Base-by-base conservation (phyloP, 495 filamentous ascomycete genomes). In the Penicillium steckii region DNA sequence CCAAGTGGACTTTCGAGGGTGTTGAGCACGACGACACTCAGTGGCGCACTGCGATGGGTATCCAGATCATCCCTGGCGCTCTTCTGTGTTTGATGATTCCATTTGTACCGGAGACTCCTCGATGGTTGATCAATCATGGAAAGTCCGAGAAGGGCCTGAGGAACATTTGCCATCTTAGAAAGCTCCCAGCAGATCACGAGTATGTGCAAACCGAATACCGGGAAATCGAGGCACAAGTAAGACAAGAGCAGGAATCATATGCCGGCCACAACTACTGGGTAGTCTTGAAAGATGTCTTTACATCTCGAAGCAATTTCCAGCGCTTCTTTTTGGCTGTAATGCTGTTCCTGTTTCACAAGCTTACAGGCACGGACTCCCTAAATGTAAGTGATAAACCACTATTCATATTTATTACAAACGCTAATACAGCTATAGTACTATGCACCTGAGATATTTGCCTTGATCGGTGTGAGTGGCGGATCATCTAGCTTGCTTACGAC, bases 51-150 rank as follows among this genome's bases (percentile, higher is more conserved):
- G 68, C 72, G 4, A 62, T 75, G 54, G 68, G 62, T 8, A 58
- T 75, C 12, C 84, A 87, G 50, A 73, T 87, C 0, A 59, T 69
- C 42, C 65, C 81, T 24, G 59, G 59, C 23, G 54, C 44, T 23
- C 65, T 77, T 60, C 78, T 86, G 33, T 86, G 86, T 47, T 73
- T 81, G 4, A 74, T 79, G 9, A 72, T 87, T 21, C 81, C 85
- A 48, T 78, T 84, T 49, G 60, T 76, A 17, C 68, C 71, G 0
- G 77, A 80, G 45, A 76, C 72, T 1, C 78, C 78, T 6, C 70
- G 80, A 8, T 82, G 76, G 72, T 65, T 80, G 26, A 61, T 78
- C 60, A 69, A 73, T 38, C 78, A 81, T 53, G 77, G 63, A 17
- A 46, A 60, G 24, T 65, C 76, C 6, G 73, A 82, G 22, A 50